Percentiles rank a stretch among this genome's conserved stretches.
These are phyloP conservation scores for Floccularia luteovirens DNA, from an alignment of 768 basidiomycete species.

Conservation along the genomic window DNA sequence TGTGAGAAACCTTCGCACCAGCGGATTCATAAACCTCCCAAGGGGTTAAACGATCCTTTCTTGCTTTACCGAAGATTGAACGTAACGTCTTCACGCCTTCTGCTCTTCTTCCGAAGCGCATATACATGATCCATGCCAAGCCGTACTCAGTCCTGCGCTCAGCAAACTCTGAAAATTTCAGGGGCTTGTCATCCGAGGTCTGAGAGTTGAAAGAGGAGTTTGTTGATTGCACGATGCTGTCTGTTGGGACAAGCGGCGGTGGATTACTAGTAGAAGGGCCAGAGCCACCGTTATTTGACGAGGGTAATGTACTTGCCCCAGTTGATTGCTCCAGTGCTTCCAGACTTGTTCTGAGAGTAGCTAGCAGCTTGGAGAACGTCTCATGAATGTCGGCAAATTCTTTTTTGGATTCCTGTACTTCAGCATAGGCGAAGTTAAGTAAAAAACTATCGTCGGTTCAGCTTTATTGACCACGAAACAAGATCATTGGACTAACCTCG, in stretches of 20 bases:
- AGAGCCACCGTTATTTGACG: constrained; percentile 7
- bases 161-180: constrained; percentile 43
- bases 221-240: constrained; percentile 12
- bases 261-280: constrained; percentile 1
- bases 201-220: constrained; percentile 44
- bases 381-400: constrained; percentile 62
- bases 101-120: constrained; percentile 85
- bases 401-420: constrained; percentile 52
- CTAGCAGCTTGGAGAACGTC: constrained; percentile 68
- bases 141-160: constrained; percentile 67
- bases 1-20: constrained; percentile 38
- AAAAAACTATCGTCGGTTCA: constrained; percentile 78
- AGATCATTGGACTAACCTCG: constrained; percentile 39
- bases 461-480: neutral
- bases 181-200: constrained; percentile 42
- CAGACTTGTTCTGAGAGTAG: constrained; percentile 53
- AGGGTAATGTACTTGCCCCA: constrained; percentile 25
- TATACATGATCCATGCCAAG: constrained; percentile 83
- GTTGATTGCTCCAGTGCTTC: constrained; percentile 47
- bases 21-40: constrained; percentile 96
- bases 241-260: constrained; percentile 2
- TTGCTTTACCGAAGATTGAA: constrained; percentile 71
- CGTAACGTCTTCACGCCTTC: constrained; percentile 81
- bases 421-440: constrained; percentile 85
- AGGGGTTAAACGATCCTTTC: constrained; percentile 65